These are phyloP conservation scores for Cucumis hystrix DNA, from an alignment of 306 rosid species.

Conservation along the genomic window DNA sequence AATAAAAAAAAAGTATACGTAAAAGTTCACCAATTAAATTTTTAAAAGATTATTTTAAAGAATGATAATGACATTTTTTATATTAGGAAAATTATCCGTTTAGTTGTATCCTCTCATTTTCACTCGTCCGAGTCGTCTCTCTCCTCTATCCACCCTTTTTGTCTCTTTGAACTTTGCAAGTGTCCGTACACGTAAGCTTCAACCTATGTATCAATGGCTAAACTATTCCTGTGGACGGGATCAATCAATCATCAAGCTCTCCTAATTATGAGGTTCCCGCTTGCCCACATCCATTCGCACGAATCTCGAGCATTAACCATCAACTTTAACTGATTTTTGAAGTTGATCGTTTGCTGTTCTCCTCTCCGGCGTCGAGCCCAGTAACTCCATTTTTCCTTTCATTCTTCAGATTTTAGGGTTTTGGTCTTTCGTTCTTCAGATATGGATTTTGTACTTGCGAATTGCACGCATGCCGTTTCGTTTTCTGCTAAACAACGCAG, in stretches of 20 bases:
- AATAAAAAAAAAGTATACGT: too few relatives aligned
- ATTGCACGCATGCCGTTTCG: neutral
- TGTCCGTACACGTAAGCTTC: constrained; percentile 3
- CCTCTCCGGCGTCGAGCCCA: neutral
- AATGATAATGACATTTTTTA: too few relatives aligned
- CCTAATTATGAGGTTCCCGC: neutral
- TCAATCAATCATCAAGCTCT: neutral
- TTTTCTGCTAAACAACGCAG: neutral
- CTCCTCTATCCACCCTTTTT: too few relatives aligned
- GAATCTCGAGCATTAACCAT: neutral
- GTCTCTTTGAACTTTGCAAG: too few relatives aligned
- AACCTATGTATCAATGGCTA: neutral
- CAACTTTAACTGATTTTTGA: neutral
- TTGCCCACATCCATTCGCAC: neutral
- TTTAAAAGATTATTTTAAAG: too few relatives aligned
- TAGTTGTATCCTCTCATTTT: too few relatives aligned
- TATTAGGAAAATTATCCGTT: too few relatives aligned
- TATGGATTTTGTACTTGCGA: constrained; percentile 8
- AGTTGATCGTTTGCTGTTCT: neutral
- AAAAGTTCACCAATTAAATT: too few relatives aligned
- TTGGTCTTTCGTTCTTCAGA: neutral
- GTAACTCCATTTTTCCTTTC: neutral
- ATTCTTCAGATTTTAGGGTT: constrained; percentile 4
- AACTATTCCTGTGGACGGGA: neutral
- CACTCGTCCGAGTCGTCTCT: too few relatives aligned